phyloP scores from a whole-genome alignment of 257 asterid genomes.

The Datura wrightii region DNA sequence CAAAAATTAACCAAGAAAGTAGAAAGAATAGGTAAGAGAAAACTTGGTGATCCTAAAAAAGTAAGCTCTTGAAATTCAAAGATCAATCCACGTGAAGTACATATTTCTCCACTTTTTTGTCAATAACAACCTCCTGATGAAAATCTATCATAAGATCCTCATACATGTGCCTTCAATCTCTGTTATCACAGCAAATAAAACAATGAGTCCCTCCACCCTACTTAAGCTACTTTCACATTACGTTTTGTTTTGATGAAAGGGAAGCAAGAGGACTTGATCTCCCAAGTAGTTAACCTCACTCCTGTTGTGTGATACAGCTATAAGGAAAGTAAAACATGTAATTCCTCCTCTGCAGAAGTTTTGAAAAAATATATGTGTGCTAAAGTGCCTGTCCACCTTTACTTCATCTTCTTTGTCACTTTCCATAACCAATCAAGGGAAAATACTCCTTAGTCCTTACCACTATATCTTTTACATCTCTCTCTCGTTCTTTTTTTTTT shows the following conservation, averaged over 20 bases:
- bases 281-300: not conserved
- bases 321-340: not conserved
- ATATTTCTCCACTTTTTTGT: not conserved
- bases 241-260: not conserved
- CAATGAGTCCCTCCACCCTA: not conserved
- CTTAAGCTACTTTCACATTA: not conserved
- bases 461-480: not conserved
- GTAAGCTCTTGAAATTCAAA: constrained; percentile 18
- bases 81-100: not conserved
- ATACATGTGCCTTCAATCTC: not conserved
- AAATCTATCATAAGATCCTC: not conserved
- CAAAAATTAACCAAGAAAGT: constrained; percentile 54
- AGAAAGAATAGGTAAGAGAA: constrained; percentile 16
- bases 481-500: too few species aligned
- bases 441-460: not conserved
- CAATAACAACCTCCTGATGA: constrained; percentile 11
- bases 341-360: not conserved
- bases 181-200: not conserved
- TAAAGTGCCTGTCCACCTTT: not conserved
- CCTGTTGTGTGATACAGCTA: not conserved
- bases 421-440: not conserved
- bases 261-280: not conserved
- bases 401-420: not conserved
- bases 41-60: not conserved
- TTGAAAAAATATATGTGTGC: not conserved